Conservation (phyloP, 129 eudicot species). For the Gnaphalium uliginosum region DNA sequence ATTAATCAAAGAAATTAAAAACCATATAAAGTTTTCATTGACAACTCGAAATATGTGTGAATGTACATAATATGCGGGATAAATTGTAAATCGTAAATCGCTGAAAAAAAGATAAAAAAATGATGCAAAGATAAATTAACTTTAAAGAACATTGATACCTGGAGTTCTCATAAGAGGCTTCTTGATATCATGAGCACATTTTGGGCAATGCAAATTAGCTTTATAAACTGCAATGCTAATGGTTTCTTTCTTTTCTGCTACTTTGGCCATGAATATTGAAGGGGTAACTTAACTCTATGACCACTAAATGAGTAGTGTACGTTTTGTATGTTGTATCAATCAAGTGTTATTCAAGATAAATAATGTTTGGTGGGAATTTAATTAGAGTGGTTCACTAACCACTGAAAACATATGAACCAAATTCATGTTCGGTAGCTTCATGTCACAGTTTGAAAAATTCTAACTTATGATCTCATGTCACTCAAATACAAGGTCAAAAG, state of each 20-base stretch:
- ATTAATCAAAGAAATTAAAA: background rate
- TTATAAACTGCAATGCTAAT: constrained; percentile 65
- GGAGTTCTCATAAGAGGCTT: constrained; percentile 72
- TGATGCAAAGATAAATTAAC: background rate
- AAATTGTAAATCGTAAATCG: too few species aligned
- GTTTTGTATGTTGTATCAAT: background rate
- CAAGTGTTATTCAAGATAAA: constrained; percentile 24
- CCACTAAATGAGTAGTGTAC: constrained; percentile 7
- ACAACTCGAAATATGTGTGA: too few species aligned
- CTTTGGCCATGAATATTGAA: constrained; percentile 29
- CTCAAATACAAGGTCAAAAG: constrained; percentile 34
- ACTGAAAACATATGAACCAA: constrained; percentile 35
- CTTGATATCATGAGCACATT: constrained; percentile 80
- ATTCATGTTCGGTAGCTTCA: constrained; percentile 26
- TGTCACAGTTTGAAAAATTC: constrained; percentile 32
- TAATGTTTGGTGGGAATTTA: constrained; percentile 51
- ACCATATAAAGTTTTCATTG: background rate
- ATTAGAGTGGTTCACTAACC: constrained; percentile 58
- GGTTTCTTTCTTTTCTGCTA: constrained; percentile 54
- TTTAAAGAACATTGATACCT: constrained; percentile 40
- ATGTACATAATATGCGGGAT: too few species aligned
- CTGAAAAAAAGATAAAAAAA: too few species aligned
- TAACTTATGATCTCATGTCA: constrained; percentile 32
- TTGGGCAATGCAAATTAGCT: constrained; percentile 84
- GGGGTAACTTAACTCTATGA: background rate